Base-by-base conservation (phyloP, 352 stramenopile genomes). In the Phytophthora pini region DNA sequence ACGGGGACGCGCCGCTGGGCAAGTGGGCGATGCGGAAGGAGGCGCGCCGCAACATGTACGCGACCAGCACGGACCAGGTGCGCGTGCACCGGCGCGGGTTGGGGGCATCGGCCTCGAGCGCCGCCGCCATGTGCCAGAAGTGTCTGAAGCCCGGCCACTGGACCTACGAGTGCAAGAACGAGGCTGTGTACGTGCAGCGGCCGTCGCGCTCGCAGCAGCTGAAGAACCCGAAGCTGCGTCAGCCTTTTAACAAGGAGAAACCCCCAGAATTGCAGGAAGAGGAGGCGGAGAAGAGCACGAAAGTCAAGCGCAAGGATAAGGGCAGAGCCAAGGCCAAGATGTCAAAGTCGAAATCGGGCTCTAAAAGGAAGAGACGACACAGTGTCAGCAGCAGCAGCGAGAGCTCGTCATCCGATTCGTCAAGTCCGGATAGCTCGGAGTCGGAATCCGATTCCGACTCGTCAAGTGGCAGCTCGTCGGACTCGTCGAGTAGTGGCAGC, bases 121-220 rank as follows among this genome's bases (percentile, higher is more conserved):
- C 67, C 5, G 64, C 58, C 2, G 83, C 80, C 47, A 77, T 87
- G 77, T 95, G 88, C 68, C 88, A 95, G 67, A 95, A 94, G 76
- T 95, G 88, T 68, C 77, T 95, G 31, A 71, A 76, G 27, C 48
- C 68, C 1, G 88, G 88, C 15, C 88, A 95, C 62, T 95, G 88
- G 88, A 95, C 84, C 12, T 95, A 93, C 71, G 88, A 95, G 61
- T 95, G 88, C 81, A 92, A 93, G 74, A 91, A 91, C 57, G 79
- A 92, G n/a, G 71, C 84, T 13, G 75, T 91, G 55, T 95, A 95
- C 67, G 65, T 94, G 43, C 78, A 88, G 59, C 86, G 88, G 58
- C 76, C 81, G 51, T 94, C 85, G 50, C 81, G 86, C 32, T 88
- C 86, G 44, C 77, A 90, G 69, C 84, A 94, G 74, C 73, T 95